Conservation (phyloP, 768 basidiomycete species). For the Tylopilus felleus region DNA sequence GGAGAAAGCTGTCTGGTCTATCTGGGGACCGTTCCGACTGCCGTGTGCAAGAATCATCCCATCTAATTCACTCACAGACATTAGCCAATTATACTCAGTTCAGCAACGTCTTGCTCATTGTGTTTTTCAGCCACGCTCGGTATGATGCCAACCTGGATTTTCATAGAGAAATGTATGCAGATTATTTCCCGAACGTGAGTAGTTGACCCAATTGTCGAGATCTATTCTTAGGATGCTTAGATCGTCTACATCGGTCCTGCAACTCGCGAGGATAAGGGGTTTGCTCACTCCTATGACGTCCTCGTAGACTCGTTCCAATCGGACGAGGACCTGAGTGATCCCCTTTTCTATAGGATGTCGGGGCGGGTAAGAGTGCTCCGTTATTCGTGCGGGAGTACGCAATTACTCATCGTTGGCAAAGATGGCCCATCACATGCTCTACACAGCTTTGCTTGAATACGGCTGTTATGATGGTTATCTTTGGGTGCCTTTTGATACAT, state of each 20-base stretch:
- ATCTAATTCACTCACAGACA: conserved; percentile 15
- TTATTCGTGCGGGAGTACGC: background rate
- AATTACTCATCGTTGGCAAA: conserved; percentile 6
- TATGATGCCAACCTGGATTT: conserved; percentile 46
- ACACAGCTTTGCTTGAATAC: conserved; percentile 42
- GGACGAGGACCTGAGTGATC: conserved; percentile 40
- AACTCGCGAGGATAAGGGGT: conserved; percentile 45
- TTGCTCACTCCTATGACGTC: conserved; percentile 48
- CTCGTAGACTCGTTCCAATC: conserved; percentile 46
- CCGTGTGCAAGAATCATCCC: conserved; percentile 19
- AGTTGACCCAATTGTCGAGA: background rate
- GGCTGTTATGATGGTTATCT: conserved; percentile 49
- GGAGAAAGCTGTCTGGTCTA: background rate
- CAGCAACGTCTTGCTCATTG: conserved; percentile 41
- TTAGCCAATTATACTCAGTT: conserved; percentile 35
- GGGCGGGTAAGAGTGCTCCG: conserved; percentile 37
- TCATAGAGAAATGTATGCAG: conserved; percentile 44
- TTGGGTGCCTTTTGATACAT: conserved; percentile 51
- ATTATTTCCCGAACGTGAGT: conserved; percentile 50
- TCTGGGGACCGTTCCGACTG: conserved; percentile 7
- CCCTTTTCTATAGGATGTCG: conserved; percentile 39
- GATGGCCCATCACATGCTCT: conserved; percentile 55
- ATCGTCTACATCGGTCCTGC: conserved; percentile 49
- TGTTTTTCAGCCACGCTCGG: conserved; percentile 50
- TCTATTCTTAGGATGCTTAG: conserved; percentile 21